Base-by-base conservation (phyloP, 106 monocot genomes). In the Narthecium ossifragum region DNA sequence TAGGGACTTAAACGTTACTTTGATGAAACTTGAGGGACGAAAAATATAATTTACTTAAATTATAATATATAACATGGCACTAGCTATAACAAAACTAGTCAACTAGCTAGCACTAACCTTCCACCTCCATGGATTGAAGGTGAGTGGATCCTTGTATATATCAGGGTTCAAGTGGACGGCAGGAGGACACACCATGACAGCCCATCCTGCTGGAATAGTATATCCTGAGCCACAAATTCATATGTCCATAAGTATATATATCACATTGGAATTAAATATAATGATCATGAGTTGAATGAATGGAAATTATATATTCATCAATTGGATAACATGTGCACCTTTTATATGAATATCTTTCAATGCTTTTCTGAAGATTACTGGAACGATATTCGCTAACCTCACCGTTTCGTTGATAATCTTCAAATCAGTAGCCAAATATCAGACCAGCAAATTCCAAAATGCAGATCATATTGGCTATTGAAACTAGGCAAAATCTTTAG, bases 51-150 rank as follows among this genome's bases (percentile, higher is more conserved):
- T n/a, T n/a, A n/a, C n/a, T n/a, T n/a, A n/a, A n/a, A n/a, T n/a
- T n/a, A n/a, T n/a, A n/a, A n/a, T n/a, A n/a, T n/a, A n/a, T n/a
- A n/a, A n/a, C n/a, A n/a, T n/a, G n/a, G n/a, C n/a, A n/a, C n/a
- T n/a, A n/a, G n/a, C n/a, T n/a, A n/a, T n/a, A n/a, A n/a, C n/a
- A n/a, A n/a, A n/a, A n/a, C n/a, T n/a, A n/a, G n/a, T n/a, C n/a
- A n/a, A n/a, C n/a, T n/a, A n/a, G n/a, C n/a, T n/a, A n/a, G n/a
- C n/a, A n/a, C n/a, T n/a, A 17, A 43, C 84, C 79, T 79, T 68
- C 84, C 84, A 84, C 39, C 85, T 76, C 85, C 73, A 76, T 37
- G 80, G 77, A 33, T 85, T 77, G 70, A 85, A 85, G 26, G 61
- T 6, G 13, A 80, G 57, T 14, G 85, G 80, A 67, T 85, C 77